A percentile compares a stretch with the other conserved stretches of the same genome.
Conservation (phyloP, 2,329 filamentous ascomycete species). For the Hymenoscyphus scutula region DNA sequence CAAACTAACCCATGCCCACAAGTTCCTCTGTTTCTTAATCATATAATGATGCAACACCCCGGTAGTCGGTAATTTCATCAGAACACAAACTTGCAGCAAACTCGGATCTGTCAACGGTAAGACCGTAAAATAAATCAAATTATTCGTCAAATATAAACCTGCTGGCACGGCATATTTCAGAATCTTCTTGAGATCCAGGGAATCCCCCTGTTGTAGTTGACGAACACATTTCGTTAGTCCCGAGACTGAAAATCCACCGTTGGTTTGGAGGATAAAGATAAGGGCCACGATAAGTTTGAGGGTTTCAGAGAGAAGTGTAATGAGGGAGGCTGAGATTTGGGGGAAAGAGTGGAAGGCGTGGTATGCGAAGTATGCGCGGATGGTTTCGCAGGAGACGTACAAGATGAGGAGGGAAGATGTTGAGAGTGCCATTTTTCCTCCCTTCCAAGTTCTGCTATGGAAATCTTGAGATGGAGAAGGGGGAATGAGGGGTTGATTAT, state of each 20-base stretch:
- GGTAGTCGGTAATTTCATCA: conserved; percentile 26
- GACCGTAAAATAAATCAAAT: conserved; percentile 28
- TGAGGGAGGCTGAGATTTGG: conserved; percentile 23
- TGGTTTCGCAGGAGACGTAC: conserved; percentile 23
- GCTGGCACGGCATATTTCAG: conserved; percentile 25
- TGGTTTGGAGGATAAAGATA: conserved; percentile 15
- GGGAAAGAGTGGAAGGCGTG: conserved; percentile 24
- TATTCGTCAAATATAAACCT: conserved; percentile 25
- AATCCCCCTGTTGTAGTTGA: conserved; percentile 1
- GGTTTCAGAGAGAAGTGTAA: conserved; percentile 23
- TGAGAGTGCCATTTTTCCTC: conserved; percentile 15
- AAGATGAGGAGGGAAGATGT: conserved; percentile 15
- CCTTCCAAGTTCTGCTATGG: not conserved
- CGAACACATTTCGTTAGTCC: conserved; percentile 5
- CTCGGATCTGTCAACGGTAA: conserved; percentile 24
- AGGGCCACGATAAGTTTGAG: conserved; percentile 23
- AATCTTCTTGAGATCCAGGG: conserved; percentile 12
- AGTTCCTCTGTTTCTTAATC: conserved; percentile 23
- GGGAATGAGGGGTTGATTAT: too few species aligned
- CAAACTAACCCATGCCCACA: conserved; percentile 24
- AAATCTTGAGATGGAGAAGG: too few species aligned
- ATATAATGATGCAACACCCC: conserved; percentile 28
- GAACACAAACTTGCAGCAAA: conserved; percentile 27
- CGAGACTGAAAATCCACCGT: conserved; percentile 9
- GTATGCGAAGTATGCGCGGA: conserved; percentile 28